Base-by-base conservation (phyloP, 305 asterid genomes). In the Fraxinus baroniana region DNA sequence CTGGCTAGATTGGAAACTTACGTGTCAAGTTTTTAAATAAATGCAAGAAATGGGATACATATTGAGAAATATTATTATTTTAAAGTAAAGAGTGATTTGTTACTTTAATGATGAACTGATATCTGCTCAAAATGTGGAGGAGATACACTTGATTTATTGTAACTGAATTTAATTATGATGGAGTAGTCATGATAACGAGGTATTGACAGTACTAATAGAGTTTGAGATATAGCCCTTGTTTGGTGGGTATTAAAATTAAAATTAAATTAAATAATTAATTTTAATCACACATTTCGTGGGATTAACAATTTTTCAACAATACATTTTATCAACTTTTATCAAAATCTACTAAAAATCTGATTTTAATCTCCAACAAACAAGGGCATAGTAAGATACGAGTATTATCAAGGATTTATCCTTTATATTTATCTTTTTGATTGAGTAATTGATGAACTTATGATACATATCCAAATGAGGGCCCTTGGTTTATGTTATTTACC, bases 21-120 rank as follows among this genome's bases (percentile, higher is more conserved):
- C 7, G 1, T 35, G 39, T 35, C 39, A 35, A 35, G 7, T 35
- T 35, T 35, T 37, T 37, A 37, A 37, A 37, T 37, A 37, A 35
- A 35, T 35, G 7, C 39, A 35, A 35, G 39, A 35, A 35, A 35
- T 35, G 39, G 39, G 39, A 35, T 35, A 35, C 39, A 35, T 35
- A 35, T 35, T 35, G 39, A 35, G 39, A 35, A 35, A 35, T 4
- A 35, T 35, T 35, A 35, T 35, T 35, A 35, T 35, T 35, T 35
- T 35, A 35, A 35, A 35, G 39, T 35, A 35, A 35, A 30, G 24
- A 35, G 32, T 46, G 12, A n/a, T 36, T 71, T 28, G 15, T 24
- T 49, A 9, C 55, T 74, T 18, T 71, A 82, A 76, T 82, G 22
- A 79, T 39, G 60, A 39, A 57, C n/a, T 80, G 70, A 37, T 78